Base-by-base conservation (phyloP, 164 flowering plant species). In the Nelumbo lutea region DNA sequence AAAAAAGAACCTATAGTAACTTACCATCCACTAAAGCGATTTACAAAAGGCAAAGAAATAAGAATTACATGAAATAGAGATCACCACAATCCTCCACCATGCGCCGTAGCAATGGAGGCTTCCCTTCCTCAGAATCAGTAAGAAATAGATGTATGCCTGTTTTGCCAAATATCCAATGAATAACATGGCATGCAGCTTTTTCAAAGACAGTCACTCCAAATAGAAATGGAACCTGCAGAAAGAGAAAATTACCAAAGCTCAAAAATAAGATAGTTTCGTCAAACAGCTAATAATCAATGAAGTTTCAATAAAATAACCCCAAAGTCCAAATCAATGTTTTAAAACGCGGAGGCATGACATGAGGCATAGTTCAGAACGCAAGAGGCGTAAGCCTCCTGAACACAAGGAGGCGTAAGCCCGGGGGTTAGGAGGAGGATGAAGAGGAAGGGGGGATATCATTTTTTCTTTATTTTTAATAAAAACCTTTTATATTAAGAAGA, bases 101-200 rank as follows among this genome's bases (percentile, higher is more conserved):
- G 75, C 93, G 86, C 63, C 67, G 79, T 63, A 95, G 91, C 78
- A 95, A 73, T 43, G 99, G 97, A 67, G 88, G 89, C 68, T 88
- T 83, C 70, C 93, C 93, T 60, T 83, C 85, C 67, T 90, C 93
- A 62, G 71, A 69, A 77, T 92, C 99, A 44, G 79, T 87, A 66
- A 95, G 90, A 79, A 95, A 95, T 72, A 95, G 98, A 72, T 95
- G 98, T 38, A 79, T 79, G 38, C 99, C 99, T 27, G 99, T 92
- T 85, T 86, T 92, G 75, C 89, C 83, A 79, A 90, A 88, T 73
- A 92, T 90, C 93, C 66, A 88, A 69, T 95, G 98, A 77, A 85
- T 82, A 42, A 90, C 81, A 76, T 4, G 61, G 75, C 75, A 77
- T 67, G 96, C 98, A 59, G 77, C 77, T 77, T 78, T 89, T 79